Percentiles rank a stretch among this genome's conserved stretches.
Evolutionary conservation across 345 rosid species (phyloP).

Genomic region (Gossypioides kirkii): DNA sequence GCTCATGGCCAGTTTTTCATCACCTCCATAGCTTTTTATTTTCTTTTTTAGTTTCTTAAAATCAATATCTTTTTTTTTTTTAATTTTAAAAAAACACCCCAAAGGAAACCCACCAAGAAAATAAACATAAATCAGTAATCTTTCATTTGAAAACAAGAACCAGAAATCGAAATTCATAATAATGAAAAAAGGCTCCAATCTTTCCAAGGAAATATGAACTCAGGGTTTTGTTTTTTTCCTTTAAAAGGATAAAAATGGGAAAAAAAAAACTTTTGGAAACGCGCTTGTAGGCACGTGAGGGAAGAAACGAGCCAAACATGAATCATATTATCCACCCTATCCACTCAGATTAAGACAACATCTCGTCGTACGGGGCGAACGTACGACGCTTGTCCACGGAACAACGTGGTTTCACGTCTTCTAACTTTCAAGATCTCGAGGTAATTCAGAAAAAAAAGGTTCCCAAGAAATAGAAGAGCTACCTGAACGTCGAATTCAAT

Average conservation of each 20-base stretch:
- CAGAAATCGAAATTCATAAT: neutral
- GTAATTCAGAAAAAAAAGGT: neutral
- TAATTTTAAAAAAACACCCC: neutral
- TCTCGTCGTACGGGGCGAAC: constrained; percentile 27
- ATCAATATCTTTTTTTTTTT: constrained; percentile 7
- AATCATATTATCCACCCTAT: neutral
- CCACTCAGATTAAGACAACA: neutral
- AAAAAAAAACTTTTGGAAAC: neutral
- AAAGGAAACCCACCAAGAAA: neutral
- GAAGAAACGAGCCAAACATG: neutral
- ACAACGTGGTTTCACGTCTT: neutral
- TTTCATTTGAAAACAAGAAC: neutral
- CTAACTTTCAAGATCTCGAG: too few species aligned
- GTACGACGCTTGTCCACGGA: neutral
- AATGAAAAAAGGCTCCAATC: neutral
- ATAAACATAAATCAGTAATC: constrained; percentile 9
- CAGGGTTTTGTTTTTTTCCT: neutral
- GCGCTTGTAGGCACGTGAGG: neutral
- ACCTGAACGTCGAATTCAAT: constrained; percentile 99
- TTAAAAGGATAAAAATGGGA: too few species aligned
- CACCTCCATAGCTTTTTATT: neutral
- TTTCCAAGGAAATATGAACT: neutral
- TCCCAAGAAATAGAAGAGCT: neutral
- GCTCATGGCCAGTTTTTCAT: neutral
- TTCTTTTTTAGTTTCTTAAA: constrained; percentile 9